phyloP scores from a whole-genome alignment of 1,284 basidiomycete genomes.

The Pisolithus thermaeus region DNA sequence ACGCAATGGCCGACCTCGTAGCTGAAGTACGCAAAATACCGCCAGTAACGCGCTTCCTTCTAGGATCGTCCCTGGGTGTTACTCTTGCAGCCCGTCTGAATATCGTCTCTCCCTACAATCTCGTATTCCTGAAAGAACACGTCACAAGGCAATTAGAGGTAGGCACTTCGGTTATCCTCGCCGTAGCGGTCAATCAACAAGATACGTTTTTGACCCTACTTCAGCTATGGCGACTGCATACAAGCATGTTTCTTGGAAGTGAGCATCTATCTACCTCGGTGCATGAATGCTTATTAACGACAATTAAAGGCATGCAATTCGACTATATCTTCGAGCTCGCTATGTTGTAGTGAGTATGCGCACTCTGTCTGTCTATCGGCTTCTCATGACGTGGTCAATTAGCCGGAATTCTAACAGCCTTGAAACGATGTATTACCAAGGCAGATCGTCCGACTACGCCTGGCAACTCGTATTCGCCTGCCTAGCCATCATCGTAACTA shows the following conservation, averaged over 20 bases:
- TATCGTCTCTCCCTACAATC: slow-evolving; percentile 47
- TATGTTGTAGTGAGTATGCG: slow-evolving; percentile 66
- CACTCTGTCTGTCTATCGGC: neutral
- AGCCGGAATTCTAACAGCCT: slow-evolving; percentile 63
- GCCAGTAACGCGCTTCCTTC: slow-evolving; percentile 74
- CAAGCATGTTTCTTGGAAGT: slow-evolving; percentile 78
- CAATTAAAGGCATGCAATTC: slow-evolving; percentile 44
- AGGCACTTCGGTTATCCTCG: slow-evolving; percentile 15
- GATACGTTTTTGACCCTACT: too few relatives aligned
- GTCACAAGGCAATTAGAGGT: slow-evolving; percentile 53
- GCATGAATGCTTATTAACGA: neutral
- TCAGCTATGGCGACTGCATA: slow-evolving; percentile 78
- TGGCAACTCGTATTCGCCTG: slow-evolving; percentile 65
- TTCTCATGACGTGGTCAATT: neutral
- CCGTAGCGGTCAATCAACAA: slow-evolving; percentile 2
- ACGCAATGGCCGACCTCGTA: slow-evolving; percentile 30
- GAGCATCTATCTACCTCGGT: slow-evolving; percentile 17
- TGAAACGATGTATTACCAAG: slow-evolving; percentile 54
- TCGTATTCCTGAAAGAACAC: slow-evolving; percentile 51
- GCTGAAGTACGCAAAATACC: slow-evolving; percentile 78
- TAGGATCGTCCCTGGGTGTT: slow-evolving; percentile 55
- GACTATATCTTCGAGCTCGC: slow-evolving; percentile 67
- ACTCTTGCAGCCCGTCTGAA: slow-evolving; percentile 58
- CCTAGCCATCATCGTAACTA: slow-evolving; percentile 54
- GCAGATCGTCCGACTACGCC: slow-evolving; percentile 64